Base-by-base conservation (phyloP, 2,329 filamentous ascomycete species). In the Cladophialophora immunda region DNA sequence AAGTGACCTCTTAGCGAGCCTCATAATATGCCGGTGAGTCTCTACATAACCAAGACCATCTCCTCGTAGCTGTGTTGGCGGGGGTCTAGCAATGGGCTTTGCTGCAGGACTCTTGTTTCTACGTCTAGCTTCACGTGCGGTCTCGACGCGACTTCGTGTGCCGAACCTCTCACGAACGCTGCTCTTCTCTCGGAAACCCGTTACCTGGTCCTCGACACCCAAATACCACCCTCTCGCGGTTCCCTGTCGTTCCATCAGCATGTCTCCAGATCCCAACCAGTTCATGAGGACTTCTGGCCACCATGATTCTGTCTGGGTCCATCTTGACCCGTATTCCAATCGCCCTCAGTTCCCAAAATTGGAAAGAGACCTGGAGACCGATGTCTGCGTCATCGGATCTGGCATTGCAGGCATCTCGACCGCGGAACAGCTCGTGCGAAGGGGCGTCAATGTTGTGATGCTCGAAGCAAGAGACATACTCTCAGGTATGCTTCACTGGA, bases 401-500 rank as follows among this genome's bases (percentile, higher is more conserved):
- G 85, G 85, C 19, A 86, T 87, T 56, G 76, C 83, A 0, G 85
- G 84, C 13, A 79, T 86, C 52, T 83, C 82, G 0, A 78, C 78
- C 7, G 83, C 85, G 1, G 86, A 86, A 65, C 84, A 87, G 68
- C 81, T 87, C 0, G 81, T 87, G 27, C 79, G 68, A 5, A 81
- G 83, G 17, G 85, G 85, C 0, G 73, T 81, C 38, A 76, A 82
- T 1, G 84, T 87, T 0, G 78, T 82, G 1, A 76, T 88, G 70
- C 76, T 87, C 11, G 85, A 88, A 68, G 84, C 84, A 7, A 81
- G 85, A 4, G 80, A 86, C n/a, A 78, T 84, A 2, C 75, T 87
- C 0, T 66, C 65, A 27, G 64, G 64, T 63, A 36, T 34, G 45
- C 19, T 30, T 29, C 19, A 56, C 6, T 25, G 25, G 38, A 3